Evolutionary conservation across 208 protist genomes (phyloP), one percentile per base, ranked within the genome.

Genomic region (Angomonas deanei): DNA sequence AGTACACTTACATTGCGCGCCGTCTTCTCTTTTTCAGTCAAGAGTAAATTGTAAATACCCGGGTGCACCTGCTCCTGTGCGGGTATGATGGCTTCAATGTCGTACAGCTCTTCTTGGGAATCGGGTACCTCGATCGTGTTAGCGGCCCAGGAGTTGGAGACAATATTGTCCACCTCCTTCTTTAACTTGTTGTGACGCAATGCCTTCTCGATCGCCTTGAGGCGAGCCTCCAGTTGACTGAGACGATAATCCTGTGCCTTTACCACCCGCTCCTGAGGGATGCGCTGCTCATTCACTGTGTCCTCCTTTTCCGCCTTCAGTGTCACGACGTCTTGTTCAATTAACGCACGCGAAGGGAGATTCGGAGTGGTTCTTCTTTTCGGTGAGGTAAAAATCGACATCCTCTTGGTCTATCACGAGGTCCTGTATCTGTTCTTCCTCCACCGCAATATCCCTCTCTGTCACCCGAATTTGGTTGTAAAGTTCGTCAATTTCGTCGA

Each of bases 201-300:
- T 0, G 82, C 76, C 59, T 64, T 65, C 4, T 94, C 72, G 38
- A 91, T 76, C 21, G 71, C 67, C 68, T 83, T 81, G 0, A 87
- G 68, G 24, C 88, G 82, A 53, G 67, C 73, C 39, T 90, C 84
- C 31, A 94, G 70, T 64, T 94, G 84, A 1, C 72, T 73, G 55
- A 94, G 69, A 39, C 88, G 88, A 60, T 87, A 92, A 33, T 94
- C 84, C 68, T 94, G 88, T 32, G 88, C 84, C 65, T 94, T 94
- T 17, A 94, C 77, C n/a, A 94, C 81, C 8, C 84, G 79, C 49
- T 94, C 88, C 63, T 92, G 84, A 17, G 78, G 76, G 39, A 77
- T 78, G 55, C 85, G 79, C 60, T 82, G 67, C 47, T 70, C 74
- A 53, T 75, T 80, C 11, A 87, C 67, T 1, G 73, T 79, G 33